These are phyloP conservation scores for Grosmannia serpens DNA, from an alignment of 2,329 filamentous ascomycete genomes.

Conservation along the genomic window DNA sequence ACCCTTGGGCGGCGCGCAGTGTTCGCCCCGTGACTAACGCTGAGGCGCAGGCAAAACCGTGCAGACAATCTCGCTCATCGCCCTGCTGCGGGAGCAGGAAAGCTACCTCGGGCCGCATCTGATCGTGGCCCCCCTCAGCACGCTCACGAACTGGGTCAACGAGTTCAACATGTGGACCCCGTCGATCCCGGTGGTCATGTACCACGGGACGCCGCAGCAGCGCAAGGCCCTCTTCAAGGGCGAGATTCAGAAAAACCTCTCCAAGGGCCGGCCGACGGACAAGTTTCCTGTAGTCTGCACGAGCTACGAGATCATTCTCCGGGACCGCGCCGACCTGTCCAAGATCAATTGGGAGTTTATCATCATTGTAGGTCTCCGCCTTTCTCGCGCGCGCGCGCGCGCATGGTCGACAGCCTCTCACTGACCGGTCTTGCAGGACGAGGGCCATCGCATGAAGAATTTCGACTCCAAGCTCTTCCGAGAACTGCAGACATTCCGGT, in stretches of 20 bases:
- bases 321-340: slow-evolving; percentile 69
- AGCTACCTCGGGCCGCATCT: slow-evolving; percentile 76
- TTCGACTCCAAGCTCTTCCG: slow-evolving; percentile 86
- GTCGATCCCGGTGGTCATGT: slow-evolving; percentile 75
- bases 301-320: slow-evolving; percentile 91
- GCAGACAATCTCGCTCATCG: slow-evolving; percentile 79
- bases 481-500: slow-evolving; percentile 77
- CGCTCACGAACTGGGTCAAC: slow-evolving; percentile 89
- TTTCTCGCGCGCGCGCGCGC: neutral
- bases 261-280: slow-evolving; percentile 42
- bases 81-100: slow-evolving; percentile 76
- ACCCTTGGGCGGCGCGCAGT: too few species aligned
- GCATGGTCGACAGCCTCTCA: neutral
- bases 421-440: slow-evolving; percentile 45
- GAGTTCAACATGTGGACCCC: slow-evolving; percentile 90
- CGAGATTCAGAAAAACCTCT: slow-evolving; percentile 59
- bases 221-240: slow-evolving; percentile 64
- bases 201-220: slow-evolving; percentile 73
- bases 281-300: slow-evolving; percentile 89
- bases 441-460: slow-evolving; percentile 96
- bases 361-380: slow-evolving; percentile 57
- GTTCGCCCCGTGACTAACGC: neutral
- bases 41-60: slow-evolving; percentile 62
- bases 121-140: slow-evolving; percentile 82
- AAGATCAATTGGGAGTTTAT: slow-evolving; percentile 95